phyloP scores from a whole-genome alignment of 2,329 filamentous ascomycete species.

The Raffaelea arxii region DNA sequence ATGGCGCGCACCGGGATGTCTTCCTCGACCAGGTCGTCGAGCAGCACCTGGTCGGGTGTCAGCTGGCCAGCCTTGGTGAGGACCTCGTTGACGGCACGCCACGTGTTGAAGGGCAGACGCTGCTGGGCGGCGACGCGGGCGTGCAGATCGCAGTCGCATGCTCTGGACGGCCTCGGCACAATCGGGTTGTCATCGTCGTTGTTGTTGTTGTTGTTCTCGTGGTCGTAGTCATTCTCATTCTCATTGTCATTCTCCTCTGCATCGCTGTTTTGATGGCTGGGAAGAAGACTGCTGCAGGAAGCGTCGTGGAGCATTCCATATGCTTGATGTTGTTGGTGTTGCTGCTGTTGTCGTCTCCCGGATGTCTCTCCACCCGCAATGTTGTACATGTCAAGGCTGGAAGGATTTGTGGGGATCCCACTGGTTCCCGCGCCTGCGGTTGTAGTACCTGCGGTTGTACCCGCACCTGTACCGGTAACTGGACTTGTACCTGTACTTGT shows the following conservation, averaged over 20 bases:
- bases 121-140: not conserved
- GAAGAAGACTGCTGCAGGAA: not conserved
- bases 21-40: not conserved
- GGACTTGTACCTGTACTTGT: no score
- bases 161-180: not conserved
- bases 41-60: not conserved
- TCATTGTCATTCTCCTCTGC: not conserved
- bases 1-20: not conserved
- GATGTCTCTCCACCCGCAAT: no score
- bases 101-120: not conserved
- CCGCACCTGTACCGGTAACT: no score
- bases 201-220: not conserved
- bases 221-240: not conserved
- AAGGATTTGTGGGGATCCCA: no score
- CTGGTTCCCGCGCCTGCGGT: no score
- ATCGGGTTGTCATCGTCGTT: not conserved
- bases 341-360: no score
- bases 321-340: no score
- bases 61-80: not conserved
- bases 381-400: no score
- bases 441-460: no score
- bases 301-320: not conserved
- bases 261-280: not conserved
- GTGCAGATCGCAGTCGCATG: not conserved
- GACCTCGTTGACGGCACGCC: not conserved